phyloP scores from a whole-genome alignment of 257 asterid genomes.

The Solanum tacnaense region DNA sequence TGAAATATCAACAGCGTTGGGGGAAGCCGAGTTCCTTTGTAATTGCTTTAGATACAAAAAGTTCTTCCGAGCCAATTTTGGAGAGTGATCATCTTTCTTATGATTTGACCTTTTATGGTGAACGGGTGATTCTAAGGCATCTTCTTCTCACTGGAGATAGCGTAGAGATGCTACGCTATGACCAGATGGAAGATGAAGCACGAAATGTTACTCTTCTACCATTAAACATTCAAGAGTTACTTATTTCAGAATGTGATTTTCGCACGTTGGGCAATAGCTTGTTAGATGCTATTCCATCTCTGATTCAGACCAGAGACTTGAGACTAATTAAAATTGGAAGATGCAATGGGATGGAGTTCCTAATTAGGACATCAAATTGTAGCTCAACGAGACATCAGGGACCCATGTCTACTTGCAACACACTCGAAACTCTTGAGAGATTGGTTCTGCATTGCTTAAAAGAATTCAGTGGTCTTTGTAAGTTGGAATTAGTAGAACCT shows the following conservation, averaged over 20 bases:
- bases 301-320: background rate
- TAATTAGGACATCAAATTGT: background rate
- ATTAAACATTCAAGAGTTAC: background rate
- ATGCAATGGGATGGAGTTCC: slow-evolving; percentile 7
- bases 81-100: background rate
- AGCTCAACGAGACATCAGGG: background rate
- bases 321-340: background rate
- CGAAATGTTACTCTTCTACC: slow-evolving; percentile 5
- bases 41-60: background rate
- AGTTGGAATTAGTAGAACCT: background rate
- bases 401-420: background rate
- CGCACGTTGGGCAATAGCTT: background rate
- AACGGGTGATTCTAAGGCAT: background rate
- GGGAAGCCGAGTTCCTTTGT: background rate
- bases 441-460: background rate
- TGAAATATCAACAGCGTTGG: background rate
- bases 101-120: background rate
- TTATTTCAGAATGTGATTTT: background rate
- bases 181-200: background rate
- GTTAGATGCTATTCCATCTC: slow-evolving; percentile 7
- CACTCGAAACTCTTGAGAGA: background rate
- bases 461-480: slow-evolving; percentile 5
- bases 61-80: background rate
- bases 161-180: background rate
- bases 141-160: background rate